phyloP scores from a whole-genome alignment of 129 eudicot genomes.

The Flaveria robusta region DNA sequence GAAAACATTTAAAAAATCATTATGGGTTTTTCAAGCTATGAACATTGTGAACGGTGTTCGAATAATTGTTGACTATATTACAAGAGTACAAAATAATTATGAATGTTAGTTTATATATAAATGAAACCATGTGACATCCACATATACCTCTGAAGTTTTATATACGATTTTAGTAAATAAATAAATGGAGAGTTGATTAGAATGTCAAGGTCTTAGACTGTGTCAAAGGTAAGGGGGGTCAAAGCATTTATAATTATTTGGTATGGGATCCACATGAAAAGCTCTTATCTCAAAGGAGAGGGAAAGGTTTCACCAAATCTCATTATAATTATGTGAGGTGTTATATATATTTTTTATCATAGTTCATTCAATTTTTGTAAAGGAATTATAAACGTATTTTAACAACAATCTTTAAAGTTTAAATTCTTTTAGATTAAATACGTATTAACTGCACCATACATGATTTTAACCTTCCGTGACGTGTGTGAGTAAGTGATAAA shows the following conservation, averaged over 20 bases:
- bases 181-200: slow-evolving; percentile 32
- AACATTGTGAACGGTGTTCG: slow-evolving; percentile 32
- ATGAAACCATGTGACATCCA: slow-evolving; percentile 44
- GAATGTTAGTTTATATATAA: slow-evolving; percentile 21
- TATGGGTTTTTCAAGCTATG: slow-evolving; percentile 18
- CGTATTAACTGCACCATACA: too few relatives aligned
- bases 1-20: too few relatives aligned
- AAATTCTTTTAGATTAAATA: too few relatives aligned
- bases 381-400: too few relatives aligned
- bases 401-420: too few relatives aligned
- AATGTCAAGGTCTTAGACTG: slow-evolving; percentile 43
- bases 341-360: background rate
- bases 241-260: slow-evolving; percentile 29
- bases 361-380: background rate
- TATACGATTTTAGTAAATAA: slow-evolving; percentile 22
- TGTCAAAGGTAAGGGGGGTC: slow-evolving; percentile 40
- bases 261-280: slow-evolving; percentile 37
- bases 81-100: slow-evolving; percentile 32
- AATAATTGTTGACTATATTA: slow-evolving; percentile 42
- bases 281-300: slow-evolving; percentile 31
- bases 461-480: too few relatives aligned
- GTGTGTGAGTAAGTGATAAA: too few relatives aligned
- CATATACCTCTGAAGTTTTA: slow-evolving; percentile 19
- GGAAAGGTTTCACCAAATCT: slow-evolving; percentile 27
- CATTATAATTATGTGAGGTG: slow-evolving; percentile 3